These are phyloP conservation scores for Tetraselmis chui DNA, from an alignment of 139 green algal species.

Conservation along the genomic window DNA sequence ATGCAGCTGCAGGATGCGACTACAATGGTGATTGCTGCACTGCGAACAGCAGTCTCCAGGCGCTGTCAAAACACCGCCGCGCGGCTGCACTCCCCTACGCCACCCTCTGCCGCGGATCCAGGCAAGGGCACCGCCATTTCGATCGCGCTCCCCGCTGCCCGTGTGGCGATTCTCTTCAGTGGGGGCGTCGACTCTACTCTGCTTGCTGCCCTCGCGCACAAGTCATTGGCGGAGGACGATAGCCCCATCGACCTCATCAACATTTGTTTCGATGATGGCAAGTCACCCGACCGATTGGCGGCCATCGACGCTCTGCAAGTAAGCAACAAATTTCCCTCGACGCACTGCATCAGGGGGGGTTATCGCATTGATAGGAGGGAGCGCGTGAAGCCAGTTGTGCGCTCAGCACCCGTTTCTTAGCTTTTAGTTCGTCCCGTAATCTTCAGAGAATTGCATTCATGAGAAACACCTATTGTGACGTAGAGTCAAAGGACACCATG, in stretches of 20 bases:
- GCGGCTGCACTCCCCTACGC: not conserved
- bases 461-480: too few relatives aligned
- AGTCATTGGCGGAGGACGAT: conserved; percentile 29
- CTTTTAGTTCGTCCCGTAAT: too few relatives aligned
- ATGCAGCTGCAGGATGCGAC: not conserved
- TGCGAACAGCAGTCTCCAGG: not conserved
- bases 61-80: not conserved
- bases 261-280: conserved; percentile 77
- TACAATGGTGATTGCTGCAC: not conserved
- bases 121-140: not conserved
- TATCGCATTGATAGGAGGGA: too few relatives aligned
- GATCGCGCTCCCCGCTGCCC: conserved; percentile 15
- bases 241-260: conserved; percentile 76
- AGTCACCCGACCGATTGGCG: conserved; percentile 67
- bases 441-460: too few relatives aligned
- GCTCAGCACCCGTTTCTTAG: too few relatives aligned
- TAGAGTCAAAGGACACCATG: too few relatives aligned
- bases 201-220: conserved; percentile 63
- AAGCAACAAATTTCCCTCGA: too few relatives aligned
- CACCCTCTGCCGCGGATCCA: not conserved
- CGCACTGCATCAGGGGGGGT: too few relatives aligned
- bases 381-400: too few relatives aligned
- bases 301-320: conserved; percentile 58
- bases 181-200: conserved; percentile 83
- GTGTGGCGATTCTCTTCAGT: conserved; percentile 80